Base-by-base conservation (phyloP, 164 flowering plant species). In the Nymphaea thermarum region DNA sequence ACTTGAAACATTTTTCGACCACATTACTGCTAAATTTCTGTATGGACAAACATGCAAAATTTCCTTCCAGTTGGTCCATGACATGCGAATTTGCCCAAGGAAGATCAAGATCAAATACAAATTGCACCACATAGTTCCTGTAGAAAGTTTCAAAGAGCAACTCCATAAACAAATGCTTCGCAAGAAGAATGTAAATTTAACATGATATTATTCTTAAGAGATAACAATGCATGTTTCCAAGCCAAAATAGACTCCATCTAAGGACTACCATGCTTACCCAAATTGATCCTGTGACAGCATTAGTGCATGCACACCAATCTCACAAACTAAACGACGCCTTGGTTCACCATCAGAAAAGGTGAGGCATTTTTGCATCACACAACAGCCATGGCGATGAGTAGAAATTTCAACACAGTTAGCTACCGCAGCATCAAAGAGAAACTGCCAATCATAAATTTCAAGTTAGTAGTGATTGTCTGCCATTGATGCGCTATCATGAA, bases 21-120 rank as follows among this genome's bases (percentile, higher is more conserved):
- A 88, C 94, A 76, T 88, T 83, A 71, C 94, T 88, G 81, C 91
- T 80, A 66, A 75, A 85, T 70, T 86, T 86, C 78, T 85, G 87
- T 80, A 79, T 68, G 42, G 94, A 83, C 63, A 88, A 80, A 66
- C 81, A 74, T 43, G 73, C 85, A 72, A 75, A 86, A 61, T 76
- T 77, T 10, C 64, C 64, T 8, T 41, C 16, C n/a, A 62, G 64
- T 62, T 62, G 11, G 11, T 62, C 64, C n/a, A 62, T 17, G 42
- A 62, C 8, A 5, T 7, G 64, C 5, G 42, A 11, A 3, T 12
- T 17, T 17, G 64, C 64, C 64, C 64, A 62, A 6, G 12, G n/a
- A 17, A 62, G 11, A 6, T 62, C n/a, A 62, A 62, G 64, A 6
- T 4, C 64, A 17, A 62, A 17, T 17, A 62, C 42, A 62, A 2